These are phyloP conservation scores for Eucalyptus grandis DNA, from an alignment of 345 rosid species.

Conservation along the genomic window DNA sequence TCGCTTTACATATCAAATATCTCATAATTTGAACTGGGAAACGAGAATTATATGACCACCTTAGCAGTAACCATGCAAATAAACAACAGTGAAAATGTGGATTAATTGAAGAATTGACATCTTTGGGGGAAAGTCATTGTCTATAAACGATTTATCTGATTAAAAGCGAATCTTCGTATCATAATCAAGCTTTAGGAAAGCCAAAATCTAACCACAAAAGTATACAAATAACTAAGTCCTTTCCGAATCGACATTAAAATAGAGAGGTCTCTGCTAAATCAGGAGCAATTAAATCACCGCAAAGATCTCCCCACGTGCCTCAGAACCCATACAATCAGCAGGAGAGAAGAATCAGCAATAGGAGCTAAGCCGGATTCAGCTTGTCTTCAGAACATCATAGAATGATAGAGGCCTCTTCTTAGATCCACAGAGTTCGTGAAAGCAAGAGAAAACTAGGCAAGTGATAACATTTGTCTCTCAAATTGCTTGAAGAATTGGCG, in stretches of 20 bases:
- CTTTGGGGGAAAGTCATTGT: neutral
- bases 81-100: fast-evolving
- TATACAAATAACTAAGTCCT: neutral
- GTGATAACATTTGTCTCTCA: neutral
- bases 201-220: neutral
- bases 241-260: neutral
- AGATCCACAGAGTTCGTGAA: conserved; percentile 44
- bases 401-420: conserved; percentile 56
- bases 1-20: neutral
- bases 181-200: neutral
- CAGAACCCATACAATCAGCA: neutral
- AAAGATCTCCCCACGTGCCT: neutral
- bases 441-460: neutral
- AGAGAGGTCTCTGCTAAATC: neutral
- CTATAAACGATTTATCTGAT: neutral
- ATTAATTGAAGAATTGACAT: neutral
- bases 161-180: neutral
- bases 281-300: neutral
- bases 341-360: neutral
- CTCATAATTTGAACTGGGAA: neutral
- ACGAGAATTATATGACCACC: neutral
- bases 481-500: neutral
- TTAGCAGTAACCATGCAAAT: neutral
- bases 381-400: conserved; percentile 39
- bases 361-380: neutral